Evolutionary conservation across 148 eudicot genomes (phyloP), one percentile per base, ranked within the genome.

Genomic region (Vaccinium darrowii): DNA sequence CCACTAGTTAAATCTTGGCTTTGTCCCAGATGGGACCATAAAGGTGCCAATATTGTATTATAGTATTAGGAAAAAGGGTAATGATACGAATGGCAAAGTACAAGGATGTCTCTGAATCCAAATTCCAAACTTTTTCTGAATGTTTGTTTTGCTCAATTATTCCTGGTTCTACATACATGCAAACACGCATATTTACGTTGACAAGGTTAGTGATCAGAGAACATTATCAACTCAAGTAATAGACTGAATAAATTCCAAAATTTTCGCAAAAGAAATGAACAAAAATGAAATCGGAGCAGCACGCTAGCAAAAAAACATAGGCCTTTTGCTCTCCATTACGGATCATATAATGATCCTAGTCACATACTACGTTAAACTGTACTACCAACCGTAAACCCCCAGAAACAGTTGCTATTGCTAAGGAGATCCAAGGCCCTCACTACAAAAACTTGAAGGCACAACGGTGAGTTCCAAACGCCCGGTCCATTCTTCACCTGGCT

Each of bases 401-500:
- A 76, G 53, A 76, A 30, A 76, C 6, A 51, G 33, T 10, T 21
- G 1, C 43, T 27, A 69, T 60, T 75, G 75, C 75, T 83, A 2
- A 71, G 92, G 80, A 89, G 50, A 33, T 52, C 91, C 92, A 79
- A 92, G 90, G 81, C 88, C 91, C 36, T 95, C 97, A 39, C 92
- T 85, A 81, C 93, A 94, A 69, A 94, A 94, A 86, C 90, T 93
- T 8, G 98, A 94, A 21, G 92, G 88, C 80, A 93, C 94, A 3
- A 87, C 91, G n/a, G 84, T 62, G 33, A 95, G 90, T 84, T 93
- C 95, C 75, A 94, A 16, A 53, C 92, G 87, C 2, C 98, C 98
- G 18, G 89, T 92, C 98, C 98, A 95, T 86, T 95, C 98, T 75
- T 95, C 96, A 57, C 98, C 98, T 0, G 98, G 98, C 87, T 90